Conservation (phyloP, 2,329 filamentous ascomycete species). For the Ascochyta koolunga region DNA sequence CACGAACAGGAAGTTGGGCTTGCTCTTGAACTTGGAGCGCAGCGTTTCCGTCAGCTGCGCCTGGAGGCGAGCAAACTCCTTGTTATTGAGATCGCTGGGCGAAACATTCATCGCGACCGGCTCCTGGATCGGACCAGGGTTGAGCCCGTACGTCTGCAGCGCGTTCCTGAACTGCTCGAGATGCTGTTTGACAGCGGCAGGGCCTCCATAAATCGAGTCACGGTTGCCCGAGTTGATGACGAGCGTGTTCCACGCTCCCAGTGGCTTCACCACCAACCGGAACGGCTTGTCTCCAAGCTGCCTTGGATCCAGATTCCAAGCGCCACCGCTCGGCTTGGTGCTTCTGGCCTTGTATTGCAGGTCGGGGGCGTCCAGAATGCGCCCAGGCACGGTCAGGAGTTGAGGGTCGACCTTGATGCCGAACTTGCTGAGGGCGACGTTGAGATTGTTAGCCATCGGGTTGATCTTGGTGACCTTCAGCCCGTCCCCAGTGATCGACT, state of each 20-base stretch:
- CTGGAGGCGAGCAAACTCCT: constrained; percentile 55
- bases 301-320: constrained; percentile 69
- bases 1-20: constrained; percentile 40
- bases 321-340: constrained; percentile 56
- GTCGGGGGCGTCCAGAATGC: constrained; percentile 67
- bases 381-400: constrained; percentile 74
- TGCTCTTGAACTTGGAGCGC: constrained; percentile 52
- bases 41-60: constrained; percentile 63
- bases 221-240: constrained; percentile 35
- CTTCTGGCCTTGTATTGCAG: constrained; percentile 61
- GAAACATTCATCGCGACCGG: constrained; percentile 19
- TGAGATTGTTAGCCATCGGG: constrained; percentile 27
- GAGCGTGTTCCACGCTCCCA: constrained; percentile 37
- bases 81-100: constrained; percentile 24
- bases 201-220: constrained; percentile 28
- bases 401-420: constrained; percentile 65
- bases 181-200: constrained; percentile 4
- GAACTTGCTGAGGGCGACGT: constrained; percentile 55
- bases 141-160: constrained; percentile 33
- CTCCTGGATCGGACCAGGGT: constrained; percentile 20
- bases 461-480: constrained; percentile 35
- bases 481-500: constrained; percentile 36
- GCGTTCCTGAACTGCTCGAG: constrained; percentile 25
- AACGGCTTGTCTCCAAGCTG: constrained; percentile 36
- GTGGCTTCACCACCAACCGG: constrained; percentile 18